Evolutionary conservation across 371 early-diverging fungal genomes (phyloP).

Genomic region (Catenaria anguillulae): DNA sequence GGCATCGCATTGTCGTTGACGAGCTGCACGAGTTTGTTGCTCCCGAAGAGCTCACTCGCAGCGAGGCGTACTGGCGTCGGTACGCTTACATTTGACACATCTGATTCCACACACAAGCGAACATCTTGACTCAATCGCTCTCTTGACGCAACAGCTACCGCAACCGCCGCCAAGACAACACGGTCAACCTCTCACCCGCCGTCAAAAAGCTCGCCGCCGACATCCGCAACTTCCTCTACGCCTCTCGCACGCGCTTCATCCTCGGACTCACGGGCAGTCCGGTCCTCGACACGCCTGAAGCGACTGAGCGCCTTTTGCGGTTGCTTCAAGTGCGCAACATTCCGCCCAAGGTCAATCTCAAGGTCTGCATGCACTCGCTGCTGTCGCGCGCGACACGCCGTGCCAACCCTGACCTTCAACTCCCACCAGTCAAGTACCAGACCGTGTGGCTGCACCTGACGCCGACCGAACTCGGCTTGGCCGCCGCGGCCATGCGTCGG

Average conservation of each 20-base stretch:
- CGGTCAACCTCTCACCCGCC: neutral
- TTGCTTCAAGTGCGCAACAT: neutral
- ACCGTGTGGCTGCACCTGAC: neutral
- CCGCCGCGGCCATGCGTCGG: neutral
- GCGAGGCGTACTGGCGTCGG: neutral
- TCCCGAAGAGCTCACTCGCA: neutral
- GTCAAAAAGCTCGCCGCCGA: neutral
- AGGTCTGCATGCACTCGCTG: neutral
- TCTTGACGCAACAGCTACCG: neutral
- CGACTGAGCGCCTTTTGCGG: neutral
- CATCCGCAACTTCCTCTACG: neutral
- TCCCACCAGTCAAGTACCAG: neutral
- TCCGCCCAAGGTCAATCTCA: neutral
- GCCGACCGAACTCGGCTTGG: neutral
- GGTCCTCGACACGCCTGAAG: neutral
- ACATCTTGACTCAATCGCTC: too few relatives aligned
- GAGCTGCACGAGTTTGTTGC: neutral
- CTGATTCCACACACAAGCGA: neutral
- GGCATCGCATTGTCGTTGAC: neutral
- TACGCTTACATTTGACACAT: neutral
- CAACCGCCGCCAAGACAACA: neutral
- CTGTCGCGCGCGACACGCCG: neutral
- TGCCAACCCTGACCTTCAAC: neutral
- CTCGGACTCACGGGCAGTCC: neutral
- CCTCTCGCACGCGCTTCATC: neutral